phyloP scores from a whole-genome alignment of 2,329 filamentous ascomycete species.

The Paraphoma sp. region DNA sequence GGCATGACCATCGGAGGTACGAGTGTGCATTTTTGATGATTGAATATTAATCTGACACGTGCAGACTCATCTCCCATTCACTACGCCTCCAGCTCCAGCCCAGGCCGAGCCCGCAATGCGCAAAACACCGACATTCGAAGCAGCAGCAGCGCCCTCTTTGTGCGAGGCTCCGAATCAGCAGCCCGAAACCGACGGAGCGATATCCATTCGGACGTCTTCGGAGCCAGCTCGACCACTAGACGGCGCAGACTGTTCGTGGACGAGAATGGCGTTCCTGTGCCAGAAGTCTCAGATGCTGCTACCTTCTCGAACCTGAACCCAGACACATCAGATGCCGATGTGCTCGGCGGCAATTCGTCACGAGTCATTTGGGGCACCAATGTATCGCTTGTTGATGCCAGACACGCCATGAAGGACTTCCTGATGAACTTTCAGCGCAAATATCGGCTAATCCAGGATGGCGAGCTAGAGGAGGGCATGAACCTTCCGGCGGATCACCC shows the following conservation, averaged over 20 bases:
- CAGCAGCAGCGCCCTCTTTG: slow-evolving; percentile 86
- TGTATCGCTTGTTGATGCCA: slow-evolving; percentile 88
- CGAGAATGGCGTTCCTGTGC: slow-evolving; percentile 66
- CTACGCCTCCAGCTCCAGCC: slow-evolving; percentile 90
- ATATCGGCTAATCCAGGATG: slow-evolving; percentile 90
- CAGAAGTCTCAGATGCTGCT: slow-evolving; percentile 62
- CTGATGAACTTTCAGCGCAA: slow-evolving; percentile 90
- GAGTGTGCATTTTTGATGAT: too few relatives aligned
- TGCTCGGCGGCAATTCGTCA: slow-evolving; percentile 79
- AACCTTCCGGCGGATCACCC: slow-evolving; percentile 70
- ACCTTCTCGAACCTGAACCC: slow-evolving; percentile 76
- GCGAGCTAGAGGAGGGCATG: slow-evolving; percentile 75
- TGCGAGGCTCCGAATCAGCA: slow-evolving; percentile 66
- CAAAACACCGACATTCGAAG: slow-evolving; percentile 76
- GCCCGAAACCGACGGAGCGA: slow-evolving; percentile 78
- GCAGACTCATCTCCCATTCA: slow-evolving; percentile 90
- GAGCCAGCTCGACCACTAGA: slow-evolving; percentile 52
- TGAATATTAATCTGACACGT: slow-evolving; percentile 15
- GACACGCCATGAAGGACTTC: slow-evolving; percentile 89
- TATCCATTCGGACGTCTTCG: slow-evolving; percentile 76
- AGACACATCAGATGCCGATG: slow-evolving; percentile 89
- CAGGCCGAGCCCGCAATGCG: slow-evolving; percentile 66
- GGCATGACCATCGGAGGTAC: slow-evolving; percentile 68
- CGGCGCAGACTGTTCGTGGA: slow-evolving; percentile 69
- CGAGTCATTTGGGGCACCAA: slow-evolving; percentile 97